Percentiles rank a stretch among this genome's conserved stretches.
Conservation (phyloP, 140 eudicot species). For the Eryngium alpinum region DNA sequence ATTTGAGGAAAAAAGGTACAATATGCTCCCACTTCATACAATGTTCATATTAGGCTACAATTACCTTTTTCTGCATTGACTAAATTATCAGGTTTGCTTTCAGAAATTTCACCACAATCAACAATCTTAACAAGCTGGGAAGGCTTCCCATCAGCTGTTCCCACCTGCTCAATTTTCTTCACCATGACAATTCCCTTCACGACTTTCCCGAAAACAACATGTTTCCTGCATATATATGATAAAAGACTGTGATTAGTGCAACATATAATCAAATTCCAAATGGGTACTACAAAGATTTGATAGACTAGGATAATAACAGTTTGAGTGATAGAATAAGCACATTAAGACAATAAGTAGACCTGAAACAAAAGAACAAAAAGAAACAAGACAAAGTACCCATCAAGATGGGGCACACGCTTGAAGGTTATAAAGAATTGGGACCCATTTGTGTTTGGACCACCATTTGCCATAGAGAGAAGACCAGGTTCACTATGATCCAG, state of each 20-base stretch:
- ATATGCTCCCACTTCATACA: no score
- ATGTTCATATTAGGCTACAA: no score
- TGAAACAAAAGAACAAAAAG: no score
- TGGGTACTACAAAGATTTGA: background rate
- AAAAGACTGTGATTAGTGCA: constrained; percentile 7
- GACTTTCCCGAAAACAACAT: constrained; percentile 93
- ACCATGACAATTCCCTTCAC: constrained; percentile 70
- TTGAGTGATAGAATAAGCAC: background rate
- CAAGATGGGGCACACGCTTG: constrained; percentile 84
- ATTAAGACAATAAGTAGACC: no score
- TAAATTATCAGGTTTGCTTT: constrained; percentile 27
- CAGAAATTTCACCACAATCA: constrained; percentile 70
- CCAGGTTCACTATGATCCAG: constrained; percentile 73
- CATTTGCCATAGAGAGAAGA: constrained; percentile 92
- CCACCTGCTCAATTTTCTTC: constrained; percentile 72
- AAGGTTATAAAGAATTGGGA: constrained; percentile 88
- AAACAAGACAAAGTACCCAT: constrained; percentile 54
- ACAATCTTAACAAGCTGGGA: constrained; percentile 50
- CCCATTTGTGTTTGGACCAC: constrained; percentile 93
- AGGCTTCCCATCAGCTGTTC: constrained; percentile 69
- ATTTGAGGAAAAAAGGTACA: constrained; percentile 9
- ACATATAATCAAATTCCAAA: background rate
- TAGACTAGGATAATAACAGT: background rate
- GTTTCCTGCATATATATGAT: constrained; percentile 57
- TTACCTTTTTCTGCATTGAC: constrained; percentile 55